Percentiles rank a stretch among this genome's conserved stretches.
Evolutionary conservation across 2,329 filamentous ascomycete genomes (phyloP).

Genomic region (Westerdykella ornata): DNA sequence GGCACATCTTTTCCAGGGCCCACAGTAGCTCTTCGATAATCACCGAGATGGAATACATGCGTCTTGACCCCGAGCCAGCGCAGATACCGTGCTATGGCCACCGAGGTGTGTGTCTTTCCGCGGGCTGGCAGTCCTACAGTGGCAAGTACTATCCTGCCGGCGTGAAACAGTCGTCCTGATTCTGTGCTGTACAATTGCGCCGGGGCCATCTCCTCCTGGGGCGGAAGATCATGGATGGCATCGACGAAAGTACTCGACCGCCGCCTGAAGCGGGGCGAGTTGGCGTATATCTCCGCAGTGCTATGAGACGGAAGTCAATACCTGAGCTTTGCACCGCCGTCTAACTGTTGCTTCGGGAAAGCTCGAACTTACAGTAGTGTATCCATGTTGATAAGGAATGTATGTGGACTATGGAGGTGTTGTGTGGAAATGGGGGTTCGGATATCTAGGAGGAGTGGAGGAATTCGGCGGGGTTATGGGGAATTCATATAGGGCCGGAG

Average conservation of each 20-base stretch:
- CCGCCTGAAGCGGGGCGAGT: slow-evolving; percentile 79
- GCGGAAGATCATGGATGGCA: slow-evolving; percentile 28
- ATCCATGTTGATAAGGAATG: slow-evolving; percentile 45
- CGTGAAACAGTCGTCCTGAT: slow-evolving; percentile 93
- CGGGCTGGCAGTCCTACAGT: slow-evolving; percentile 92
- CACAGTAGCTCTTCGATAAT: slow-evolving; percentile 89
- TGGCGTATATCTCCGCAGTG: slow-evolving; percentile 86
- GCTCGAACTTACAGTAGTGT: slow-evolving; percentile 52
- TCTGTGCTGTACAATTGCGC: slow-evolving; percentile 98
- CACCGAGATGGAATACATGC: slow-evolving; percentile 92
- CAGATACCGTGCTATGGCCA: slow-evolving; percentile 88
- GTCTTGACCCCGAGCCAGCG: slow-evolving; percentile 98
- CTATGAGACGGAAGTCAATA: slow-evolving; percentile 39
- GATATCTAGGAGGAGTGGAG: too few species aligned
- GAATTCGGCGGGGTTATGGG: too few species aligned
- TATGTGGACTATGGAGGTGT: background rate
- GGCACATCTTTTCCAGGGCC: slow-evolving; percentile 78
- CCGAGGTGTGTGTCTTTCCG: slow-evolving; percentile 97
- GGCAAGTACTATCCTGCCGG: slow-evolving; percentile 91
- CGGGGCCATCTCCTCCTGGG: slow-evolving; percentile 78
- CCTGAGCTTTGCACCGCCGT: background rate
- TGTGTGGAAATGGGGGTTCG: too few species aligned
- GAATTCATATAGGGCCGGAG: too few species aligned
- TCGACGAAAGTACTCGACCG: slow-evolving; percentile 5
- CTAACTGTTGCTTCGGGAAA: background rate